These are phyloP conservation scores for Orobanche coerulescens DNA, from an alignment of 257 asterid species.

Conservation along the genomic window DNA sequence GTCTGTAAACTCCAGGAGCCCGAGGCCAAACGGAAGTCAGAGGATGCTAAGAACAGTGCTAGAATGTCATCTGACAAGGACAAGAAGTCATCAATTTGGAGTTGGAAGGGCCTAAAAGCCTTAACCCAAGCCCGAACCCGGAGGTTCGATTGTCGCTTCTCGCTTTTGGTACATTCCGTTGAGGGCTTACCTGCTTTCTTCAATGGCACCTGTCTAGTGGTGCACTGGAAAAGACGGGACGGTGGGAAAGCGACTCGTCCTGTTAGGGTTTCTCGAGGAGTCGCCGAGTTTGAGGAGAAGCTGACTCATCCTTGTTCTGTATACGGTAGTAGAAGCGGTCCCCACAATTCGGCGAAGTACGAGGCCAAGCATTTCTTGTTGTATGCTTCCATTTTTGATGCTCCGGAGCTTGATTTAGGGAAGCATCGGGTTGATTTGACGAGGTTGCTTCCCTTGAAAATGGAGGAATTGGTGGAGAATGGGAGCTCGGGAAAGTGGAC, in stretches of 20 bases:
- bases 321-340: slow-evolving; percentile 71
- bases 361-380: slow-evolving; percentile 76
- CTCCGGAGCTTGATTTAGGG: slow-evolving; percentile 84
- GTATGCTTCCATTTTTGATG: slow-evolving; percentile 56
- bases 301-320: slow-evolving; percentile 68
- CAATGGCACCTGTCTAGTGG: slow-evolving; percentile 53
- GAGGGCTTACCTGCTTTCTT: slow-evolving; percentile 61
- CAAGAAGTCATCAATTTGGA: slow-evolving; percentile 78
- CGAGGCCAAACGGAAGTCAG: slow-evolving; percentile 42
- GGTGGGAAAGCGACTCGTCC: slow-evolving; percentile 61
- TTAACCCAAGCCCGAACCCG: slow-evolving; percentile 57
- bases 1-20: slow-evolving; percentile 53
- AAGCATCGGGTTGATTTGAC: slow-evolving; percentile 82
- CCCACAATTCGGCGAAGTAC: slow-evolving; percentile 78
- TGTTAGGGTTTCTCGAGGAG: slow-evolving; percentile 47
- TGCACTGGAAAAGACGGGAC: slow-evolving; percentile 87
- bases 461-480: slow-evolving; percentile 74
- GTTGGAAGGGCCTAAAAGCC: slow-evolving; percentile 86
- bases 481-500: slow-evolving; percentile 88
- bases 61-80: slow-evolving; percentile 54
- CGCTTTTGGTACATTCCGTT: slow-evolving; percentile 71
- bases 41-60: slow-evolving; percentile 26
- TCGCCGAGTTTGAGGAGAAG: slow-evolving; percentile 70
- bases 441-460: slow-evolving; percentile 81
- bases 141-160: slow-evolving; percentile 61